Evolutionary conservation across 345 rosid species (phyloP), one percentile per base, ranked within the genome.

Genomic region (Clarkia xantiana): DNA sequence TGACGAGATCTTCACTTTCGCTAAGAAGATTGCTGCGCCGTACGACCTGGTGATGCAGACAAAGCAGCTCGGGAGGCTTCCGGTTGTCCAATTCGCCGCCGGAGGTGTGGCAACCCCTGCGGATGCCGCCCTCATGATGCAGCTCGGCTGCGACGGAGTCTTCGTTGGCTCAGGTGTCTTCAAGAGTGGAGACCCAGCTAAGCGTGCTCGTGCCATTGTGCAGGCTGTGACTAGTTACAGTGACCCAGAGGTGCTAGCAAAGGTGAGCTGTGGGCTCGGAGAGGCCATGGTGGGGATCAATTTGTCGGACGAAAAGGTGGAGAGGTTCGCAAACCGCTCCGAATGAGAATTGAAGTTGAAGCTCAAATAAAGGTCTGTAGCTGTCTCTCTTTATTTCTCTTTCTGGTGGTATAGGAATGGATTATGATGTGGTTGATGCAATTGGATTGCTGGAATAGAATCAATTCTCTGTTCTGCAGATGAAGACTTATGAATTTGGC

Each of bases 41-140:
- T 78, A 75, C 17, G 84, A 81, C 22, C 53, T 81, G 59, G 78
- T 81, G 38, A 50, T 75, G 82, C 81, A 81, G 76, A 77, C 88
- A 7, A 81, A 81, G 66, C 75, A 78, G 76, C 69, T 81, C 1
- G 89, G 89, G 17, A 64, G 81, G 66, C 64, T 78, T 16, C 89
- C 82, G 13, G 85, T 81, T 48, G 82, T 81, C 34, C 82, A 81
- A 0, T 81, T 81, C 29, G 84, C 84, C 2, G 85, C 89, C 0
- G 84, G 89, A 2, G 89, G 89, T 4, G 77, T 81, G 23, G 81
- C 89, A 20, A 77, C 85, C n/a, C 89, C 85, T 18, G 81, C 84
- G 1, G 84, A 82, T 20, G 91, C 91, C 2, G 86, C 91, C 22
- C 60, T 82, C 45, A 81, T 81, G 89, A 81, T 81, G 82, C 89